Evolutionary conservation across 1,139 yeast species (phyloP), one percentile per base, ranked within the genome.

Genomic region (Entelexis paramagnoliae): DNA sequence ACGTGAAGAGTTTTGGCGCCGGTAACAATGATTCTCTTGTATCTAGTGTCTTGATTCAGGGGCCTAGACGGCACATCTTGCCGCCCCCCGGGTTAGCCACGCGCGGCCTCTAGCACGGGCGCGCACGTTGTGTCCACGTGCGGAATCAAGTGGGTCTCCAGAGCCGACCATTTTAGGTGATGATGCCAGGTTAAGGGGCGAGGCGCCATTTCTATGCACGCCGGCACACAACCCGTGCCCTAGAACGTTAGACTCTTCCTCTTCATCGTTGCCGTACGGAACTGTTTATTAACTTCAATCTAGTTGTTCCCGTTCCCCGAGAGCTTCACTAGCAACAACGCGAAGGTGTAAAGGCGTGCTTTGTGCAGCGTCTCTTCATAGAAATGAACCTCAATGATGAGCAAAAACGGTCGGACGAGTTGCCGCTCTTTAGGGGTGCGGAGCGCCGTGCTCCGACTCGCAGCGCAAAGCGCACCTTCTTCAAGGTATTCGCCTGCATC

Each of bases 61-160:
- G n/a, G n/a, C n/a, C n/a, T n/a, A n/a, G n/a, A n/a, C n/a, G n/a
- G n/a, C n/a, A n/a, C n/a, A n/a, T n/a, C n/a, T n/a, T n/a, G n/a
- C n/a, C n/a, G n/a, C n/a, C n/a, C n/a, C n/a, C 4, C 24, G 24
- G 24, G 4, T 6, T 4, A 22, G 24, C 24, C 24, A 4, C 24
- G 4, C 24, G 24, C 24, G 24, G 4, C 24, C 34, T 4, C 34
- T 7, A 13, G 41, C 41, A 36, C 41, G 41, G 28, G 41, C 4
- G 41, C 17, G 41, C 41, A 36, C 41, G 41, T 36, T 36, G 26
- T 13, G 6, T 36, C n/a, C 41, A 20, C 41, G 41, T 36, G 41
- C 41, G 41, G 10, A 7, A 36, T 11, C 14, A 3, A 36, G 28
- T 36, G 41, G 41, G 13, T 22, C 11, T 3, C 2, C n/a, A 35